Evolutionary conservation across 23 red algal species (phyloP).

Genomic region (Chondrus crispus): DNA sequence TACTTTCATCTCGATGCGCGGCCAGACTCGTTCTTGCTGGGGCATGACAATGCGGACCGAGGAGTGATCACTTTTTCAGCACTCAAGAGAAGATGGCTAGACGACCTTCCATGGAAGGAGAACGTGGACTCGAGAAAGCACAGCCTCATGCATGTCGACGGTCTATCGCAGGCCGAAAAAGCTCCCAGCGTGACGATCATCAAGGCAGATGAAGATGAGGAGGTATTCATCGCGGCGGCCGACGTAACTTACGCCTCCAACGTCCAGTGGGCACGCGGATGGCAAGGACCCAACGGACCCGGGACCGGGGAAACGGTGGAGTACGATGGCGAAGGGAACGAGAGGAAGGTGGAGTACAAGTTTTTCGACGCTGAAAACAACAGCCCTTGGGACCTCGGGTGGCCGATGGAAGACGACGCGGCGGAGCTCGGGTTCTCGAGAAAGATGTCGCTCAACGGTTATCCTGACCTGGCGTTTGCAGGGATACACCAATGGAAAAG

Average conservation of each 20-base stretch:
- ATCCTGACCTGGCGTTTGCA: conserved; percentile 1
- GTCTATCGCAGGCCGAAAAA: conserved; percentile 35
- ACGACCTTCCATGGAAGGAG: conserved; percentile 30
- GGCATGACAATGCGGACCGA: conserved; percentile 65
- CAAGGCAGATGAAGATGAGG: neutral
- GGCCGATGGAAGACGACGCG: conserved; percentile 60
- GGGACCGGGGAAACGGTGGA: neutral
- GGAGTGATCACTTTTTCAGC: conserved; percentile 41
- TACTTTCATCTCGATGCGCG: conserved; percentile 65
- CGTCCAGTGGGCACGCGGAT: conserved; percentile 44
- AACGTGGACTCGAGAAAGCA: conserved; percentile 43
- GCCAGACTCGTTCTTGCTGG: conserved; percentile 42
- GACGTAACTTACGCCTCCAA: conserved; percentile 45
- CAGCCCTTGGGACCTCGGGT: conserved; percentile 41
- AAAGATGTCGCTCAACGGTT: conserved; percentile 33
- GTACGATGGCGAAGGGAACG: conserved; percentile 1
- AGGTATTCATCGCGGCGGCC: neutral
- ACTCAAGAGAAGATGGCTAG: conserved; percentile 36
- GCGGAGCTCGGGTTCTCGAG: conserved; percentile 32
- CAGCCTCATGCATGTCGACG: conserved; percentile 44
- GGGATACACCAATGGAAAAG: conserved; percentile 51
- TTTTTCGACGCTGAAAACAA: conserved; percentile 30
- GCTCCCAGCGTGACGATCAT: conserved; percentile 41
- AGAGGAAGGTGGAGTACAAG: neutral
- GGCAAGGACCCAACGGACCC: conserved; percentile 2